Conservation (phyloP, 345 rosid species). For the Hirschfeldia incana region DNA sequence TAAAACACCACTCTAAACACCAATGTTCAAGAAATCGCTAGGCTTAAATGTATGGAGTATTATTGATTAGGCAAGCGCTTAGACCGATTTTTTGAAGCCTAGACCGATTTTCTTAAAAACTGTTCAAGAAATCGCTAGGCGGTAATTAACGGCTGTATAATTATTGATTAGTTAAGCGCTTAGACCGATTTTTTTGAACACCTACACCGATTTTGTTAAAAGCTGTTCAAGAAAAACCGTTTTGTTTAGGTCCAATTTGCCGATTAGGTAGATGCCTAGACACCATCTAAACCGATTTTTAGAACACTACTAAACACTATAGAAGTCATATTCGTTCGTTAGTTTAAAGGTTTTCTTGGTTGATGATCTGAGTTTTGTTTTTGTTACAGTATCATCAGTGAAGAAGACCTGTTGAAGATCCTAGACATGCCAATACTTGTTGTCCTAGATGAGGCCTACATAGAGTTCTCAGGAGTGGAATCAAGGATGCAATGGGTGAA, state of each 20-base stretch:
- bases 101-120: too few species aligned
- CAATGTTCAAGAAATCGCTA: neutral
- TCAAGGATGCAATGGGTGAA: slow-evolving; percentile 96
- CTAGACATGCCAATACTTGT: slow-evolving; percentile 80
- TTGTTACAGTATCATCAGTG: slow-evolving; percentile 61
- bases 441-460: slow-evolving; percentile 94
- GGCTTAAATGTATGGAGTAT: too few species aligned
- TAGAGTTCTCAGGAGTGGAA: slow-evolving; percentile 82
- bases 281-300: neutral
- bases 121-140: too few species aligned
- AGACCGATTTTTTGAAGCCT: too few species aligned
- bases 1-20: slow-evolving; percentile 20
- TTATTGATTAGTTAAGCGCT: too few species aligned
- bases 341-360: neutral
- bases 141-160: too few species aligned
- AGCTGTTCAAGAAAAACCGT: too few species aligned
- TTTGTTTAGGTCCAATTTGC: too few species aligned
- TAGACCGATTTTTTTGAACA: too few species aligned
- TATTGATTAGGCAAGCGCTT: too few species aligned
- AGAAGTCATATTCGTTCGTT: neutral
- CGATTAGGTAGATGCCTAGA: too few species aligned
- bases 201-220: too few species aligned
- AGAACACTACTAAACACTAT: neutral
- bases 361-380: neutral
- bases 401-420: slow-evolving; percentile 78